Percentiles rank a stretch among this genome's conserved stretches.
Evolutionary conservation across 768 basidiomycete species (phyloP).

Genomic region (Porpolomopsis calyptriformis): DNA sequence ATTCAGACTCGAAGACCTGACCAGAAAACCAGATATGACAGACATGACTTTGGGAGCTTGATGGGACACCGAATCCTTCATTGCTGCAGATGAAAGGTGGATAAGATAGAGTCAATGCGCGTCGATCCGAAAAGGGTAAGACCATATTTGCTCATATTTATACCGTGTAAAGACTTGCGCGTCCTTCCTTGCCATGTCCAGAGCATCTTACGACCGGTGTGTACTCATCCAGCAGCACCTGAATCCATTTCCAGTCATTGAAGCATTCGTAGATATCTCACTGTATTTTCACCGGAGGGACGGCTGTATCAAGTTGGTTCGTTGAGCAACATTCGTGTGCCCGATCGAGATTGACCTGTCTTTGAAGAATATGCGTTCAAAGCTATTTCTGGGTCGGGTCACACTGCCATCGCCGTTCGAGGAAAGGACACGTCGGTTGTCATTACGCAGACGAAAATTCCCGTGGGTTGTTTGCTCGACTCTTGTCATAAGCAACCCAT

Average conservation of each 20-base stretch:
- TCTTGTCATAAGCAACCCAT: slow-evolving; percentile 1
- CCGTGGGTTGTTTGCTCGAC: slow-evolving; percentile 44
- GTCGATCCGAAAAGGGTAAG: no score
- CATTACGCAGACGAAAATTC: slow-evolving; percentile 97
- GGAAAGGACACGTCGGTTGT: slow-evolving; percentile 93
- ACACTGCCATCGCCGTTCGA: slow-evolving; percentile 85
- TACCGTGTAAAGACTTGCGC: slow-evolving; percentile 49
- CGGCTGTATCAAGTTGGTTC: slow-evolving; percentile 96
- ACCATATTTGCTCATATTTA: slow-evolving; percentile 4
- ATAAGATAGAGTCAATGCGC: no score
- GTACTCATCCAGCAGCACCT: slow-evolving; percentile 1
- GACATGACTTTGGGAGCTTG: slow-evolving; percentile 80
- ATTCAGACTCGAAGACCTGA: slow-evolving; percentile 1
- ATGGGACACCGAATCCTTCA: slow-evolving; percentile 78
- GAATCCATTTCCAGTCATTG: not conserved
- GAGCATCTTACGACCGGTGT: slow-evolving; percentile 88
- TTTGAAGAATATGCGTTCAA: slow-evolving; percentile 95
- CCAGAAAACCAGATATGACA: slow-evolving; percentile 13
- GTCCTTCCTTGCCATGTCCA: slow-evolving; percentile 58
- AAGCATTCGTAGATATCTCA: slow-evolving; percentile 74
- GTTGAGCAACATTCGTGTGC: slow-evolving; percentile 19
- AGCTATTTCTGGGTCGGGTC: slow-evolving; percentile 93
- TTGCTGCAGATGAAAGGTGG: slow-evolving; percentile 16
- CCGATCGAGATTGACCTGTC: slow-evolving; percentile 1
- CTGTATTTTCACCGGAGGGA: slow-evolving; percentile 95